Base-by-base conservation (phyloP, 2,329 filamentous ascomycete genomes). In the Ophiostoma quercus region DNA sequence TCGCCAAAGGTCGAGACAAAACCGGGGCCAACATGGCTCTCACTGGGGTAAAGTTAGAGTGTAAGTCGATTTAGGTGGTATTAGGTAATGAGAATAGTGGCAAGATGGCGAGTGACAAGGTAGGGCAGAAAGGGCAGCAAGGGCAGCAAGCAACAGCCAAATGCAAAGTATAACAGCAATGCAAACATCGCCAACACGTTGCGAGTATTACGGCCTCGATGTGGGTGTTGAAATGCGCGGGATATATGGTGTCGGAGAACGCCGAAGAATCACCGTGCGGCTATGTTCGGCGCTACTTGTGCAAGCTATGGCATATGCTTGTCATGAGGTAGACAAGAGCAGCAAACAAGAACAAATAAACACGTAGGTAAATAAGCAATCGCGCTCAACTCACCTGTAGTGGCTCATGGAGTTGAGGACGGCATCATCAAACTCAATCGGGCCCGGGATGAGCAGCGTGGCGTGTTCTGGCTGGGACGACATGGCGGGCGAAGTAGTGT, bases 401-500 rank as follows among this genome's bases (percentile, higher is more conserved):
- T 97, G 93, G 83, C 91, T 90, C 94, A 97, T 97, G 72, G 93
- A 92, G 80, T 94, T 87, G 68, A 97, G 88, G 72, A 98, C 94
- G 66, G 89, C 93, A 94, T 98, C 94, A 79, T 97, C 94, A 78
- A 97, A 97, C 83, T 98, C 94, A 80, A 98, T 96, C 77, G 95
- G 95, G 73, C 95, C 95, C 67, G 95, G 95, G 77, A 99, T 98
- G 82, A 99, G 88, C 81, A 99, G 84, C 70, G 94, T 90, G 62
- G 87, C 81, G 77, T 90, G 87, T 67, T 83, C 79, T 69, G 86
- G 83, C 75, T 89, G 87, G 71, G 82, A 83, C 74, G 87, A 88
- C 87, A 89, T 89, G 69, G 77, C 82, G 77, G 73, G 54, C 47
- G 69, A 68, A 37, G 69, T n/a, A 12, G 68, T 66, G 29, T 69